Conservation (phyloP, 257 asterid species). For the Lycium barbarum region DNA sequence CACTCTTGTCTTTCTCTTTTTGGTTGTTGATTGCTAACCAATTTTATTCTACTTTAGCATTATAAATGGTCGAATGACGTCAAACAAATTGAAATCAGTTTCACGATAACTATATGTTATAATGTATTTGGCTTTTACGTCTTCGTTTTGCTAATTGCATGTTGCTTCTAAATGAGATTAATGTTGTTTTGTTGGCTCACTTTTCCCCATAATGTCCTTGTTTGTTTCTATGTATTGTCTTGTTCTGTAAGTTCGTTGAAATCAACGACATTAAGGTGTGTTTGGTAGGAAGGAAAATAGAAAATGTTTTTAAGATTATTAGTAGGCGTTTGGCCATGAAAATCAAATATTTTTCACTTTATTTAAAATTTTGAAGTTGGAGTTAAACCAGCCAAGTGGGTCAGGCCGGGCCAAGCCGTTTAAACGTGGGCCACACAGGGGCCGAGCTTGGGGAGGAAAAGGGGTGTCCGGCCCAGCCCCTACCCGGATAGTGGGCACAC, state of each 20-base stretch:
- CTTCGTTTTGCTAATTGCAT: conserved; percentile 8
- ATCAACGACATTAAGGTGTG: background rate
- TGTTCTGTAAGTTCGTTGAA: background rate
- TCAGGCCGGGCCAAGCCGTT: no score
- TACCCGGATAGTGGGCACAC: no score
- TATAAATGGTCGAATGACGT: background rate
- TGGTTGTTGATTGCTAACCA: conserved; percentile 7
- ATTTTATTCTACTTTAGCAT: background rate
- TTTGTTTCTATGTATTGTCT: conserved; percentile 8
- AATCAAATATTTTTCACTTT: no score
- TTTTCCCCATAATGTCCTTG: background rate
- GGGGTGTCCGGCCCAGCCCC: no score
- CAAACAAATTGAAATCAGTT: background rate
- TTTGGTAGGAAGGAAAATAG: background rate
- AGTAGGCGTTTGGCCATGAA: no score
- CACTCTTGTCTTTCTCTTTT: background rate
- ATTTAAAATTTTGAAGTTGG: no score
- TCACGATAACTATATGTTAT: background rate
- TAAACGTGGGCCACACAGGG: no score
- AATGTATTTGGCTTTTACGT: conserved; percentile 21
- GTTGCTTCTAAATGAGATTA: background rate
- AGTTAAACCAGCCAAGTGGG: no score
- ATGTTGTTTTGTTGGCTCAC: background rate
- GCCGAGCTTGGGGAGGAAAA: no score
- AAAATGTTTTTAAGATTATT: no score